phyloP scores from a whole-genome alignment of 2,329 filamentous ascomycete species.

The Penicillium sp. region DNA sequence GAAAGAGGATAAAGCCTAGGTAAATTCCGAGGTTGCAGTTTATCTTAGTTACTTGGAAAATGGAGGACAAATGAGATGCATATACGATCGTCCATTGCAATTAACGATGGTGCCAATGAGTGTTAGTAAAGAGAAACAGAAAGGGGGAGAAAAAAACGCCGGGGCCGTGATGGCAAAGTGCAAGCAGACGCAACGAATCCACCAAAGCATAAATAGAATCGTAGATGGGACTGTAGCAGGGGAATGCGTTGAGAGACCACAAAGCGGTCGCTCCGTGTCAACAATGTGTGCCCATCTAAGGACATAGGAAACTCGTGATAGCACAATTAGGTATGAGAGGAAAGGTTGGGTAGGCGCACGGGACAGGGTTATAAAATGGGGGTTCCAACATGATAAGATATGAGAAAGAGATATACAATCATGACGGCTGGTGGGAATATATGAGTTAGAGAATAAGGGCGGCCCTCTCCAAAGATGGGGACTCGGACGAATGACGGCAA shows the following conservation, averaged over 20 bases:
- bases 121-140: no score
- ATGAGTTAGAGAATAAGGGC: conserved; percentile 9
- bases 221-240: conserved; percentile 18
- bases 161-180: conserved; percentile 24
- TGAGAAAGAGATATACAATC: conserved; percentile 24
- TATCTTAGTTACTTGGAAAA: no score
- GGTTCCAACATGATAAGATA: conserved; percentile 11
- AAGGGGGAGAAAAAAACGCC: no score
- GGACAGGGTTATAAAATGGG: conserved; percentile 6
- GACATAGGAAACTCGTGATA: conserved; percentile 38
- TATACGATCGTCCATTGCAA: conserved; percentile 14
- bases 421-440: conserved; percentile 16
- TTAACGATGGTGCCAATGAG: conserved; percentile 17
- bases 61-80: conserved; percentile 9
- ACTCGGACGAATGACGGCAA: conserved; percentile 7
- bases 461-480: conserved; percentile 7
- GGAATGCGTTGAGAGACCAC: conserved; percentile 22
- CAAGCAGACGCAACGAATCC: conserved; percentile 20
- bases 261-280: conserved; percentile 14
- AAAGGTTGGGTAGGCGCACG: conserved; percentile 7
- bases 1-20: conserved; percentile 16
- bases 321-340: conserved; percentile 24
- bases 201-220: conserved; percentile 20
- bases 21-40: conserved; percentile 2
- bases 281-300: conserved; percentile 27